phyloP scores from a whole-genome alignment of 2,329 filamentous ascomycete genomes.

The Sclerotinia spermophila region DNA sequence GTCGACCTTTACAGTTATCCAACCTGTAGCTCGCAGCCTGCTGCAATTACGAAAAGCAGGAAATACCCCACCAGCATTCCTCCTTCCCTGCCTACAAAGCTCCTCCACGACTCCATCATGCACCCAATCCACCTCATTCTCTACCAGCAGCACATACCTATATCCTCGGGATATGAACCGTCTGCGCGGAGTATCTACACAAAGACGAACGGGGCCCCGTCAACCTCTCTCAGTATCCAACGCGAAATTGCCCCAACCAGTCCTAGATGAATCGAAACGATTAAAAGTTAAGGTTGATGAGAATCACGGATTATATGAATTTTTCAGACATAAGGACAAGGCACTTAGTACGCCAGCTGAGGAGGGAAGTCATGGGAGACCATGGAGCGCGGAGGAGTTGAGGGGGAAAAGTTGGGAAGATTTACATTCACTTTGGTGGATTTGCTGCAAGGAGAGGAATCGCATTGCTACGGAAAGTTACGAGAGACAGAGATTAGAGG shows the following conservation, averaged over 20 bases:
- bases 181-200: slow-evolving; percentile 74
- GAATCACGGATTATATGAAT: slow-evolving; percentile 86
- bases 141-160: slow-evolving; percentile 29
- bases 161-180: slow-evolving; percentile 68
- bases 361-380: slow-evolving; percentile 68
- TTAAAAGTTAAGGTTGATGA: slow-evolving; percentile 54
- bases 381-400: slow-evolving; percentile 83
- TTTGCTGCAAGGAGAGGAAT: slow-evolving; percentile 88
- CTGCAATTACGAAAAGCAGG: slow-evolving; percentile 22
- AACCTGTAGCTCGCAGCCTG: slow-evolving; percentile 28
- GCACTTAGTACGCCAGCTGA: slow-evolving; percentile 70
- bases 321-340: slow-evolving; percentile 72
- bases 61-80: slow-evolving; percentile 34
- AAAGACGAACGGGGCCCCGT: slow-evolving; percentile 72
- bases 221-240: slow-evolving; percentile 71
- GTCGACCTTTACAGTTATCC: slow-evolving; percentile 33
- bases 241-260: slow-evolving; percentile 69
- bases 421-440: slow-evolving; percentile 89
- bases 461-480: slow-evolving; percentile 72
- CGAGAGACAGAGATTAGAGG: slow-evolving; percentile 64
- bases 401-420: slow-evolving; percentile 91
- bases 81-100: slow-evolving; percentile 33
- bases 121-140: slow-evolving; percentile 35
- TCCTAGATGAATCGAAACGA: slow-evolving; percentile 54
- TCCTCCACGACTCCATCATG: slow-evolving; percentile 20